Conservation (phyloP, 768 basidiomycete genomes). For the Agaricus sinodeliciosus region DNA sequence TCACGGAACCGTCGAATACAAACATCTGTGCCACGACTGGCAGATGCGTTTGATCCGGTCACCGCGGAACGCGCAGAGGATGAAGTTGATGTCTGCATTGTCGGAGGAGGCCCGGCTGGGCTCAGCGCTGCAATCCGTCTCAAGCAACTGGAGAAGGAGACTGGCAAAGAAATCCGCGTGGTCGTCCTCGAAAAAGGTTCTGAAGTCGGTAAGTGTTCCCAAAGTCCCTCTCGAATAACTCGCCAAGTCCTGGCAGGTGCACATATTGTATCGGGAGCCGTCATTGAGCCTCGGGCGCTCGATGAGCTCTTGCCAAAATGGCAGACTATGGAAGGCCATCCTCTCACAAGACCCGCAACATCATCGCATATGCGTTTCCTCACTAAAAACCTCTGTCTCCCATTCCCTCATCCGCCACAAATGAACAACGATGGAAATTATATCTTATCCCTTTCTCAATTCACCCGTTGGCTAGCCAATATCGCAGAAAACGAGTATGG, state of each 20-base stretch:
- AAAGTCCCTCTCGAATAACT: background rate
- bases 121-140: slow-evolving; percentile 92
- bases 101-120: slow-evolving; percentile 93
- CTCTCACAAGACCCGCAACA: slow-evolving; percentile 73
- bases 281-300: slow-evolving; percentile 87
- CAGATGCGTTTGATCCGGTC: slow-evolving; percentile 39
- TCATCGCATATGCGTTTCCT: slow-evolving; percentile 83
- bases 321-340: slow-evolving; percentile 57
- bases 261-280: slow-evolving; percentile 93
- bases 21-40: background rate
- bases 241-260: slow-evolving; percentile 47
- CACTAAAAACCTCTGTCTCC: slow-evolving; percentile 59
- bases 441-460: slow-evolving; percentile 80
- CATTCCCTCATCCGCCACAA: slow-evolving; percentile 93
- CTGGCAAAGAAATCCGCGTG: slow-evolving; percentile 77
- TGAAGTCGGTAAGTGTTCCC: slow-evolving; percentile 61
- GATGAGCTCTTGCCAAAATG: slow-evolving; percentile 89
- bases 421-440: slow-evolving; percentile 95
- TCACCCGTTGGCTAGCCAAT: slow-evolving; percentile 83
- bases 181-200: slow-evolving; percentile 93
- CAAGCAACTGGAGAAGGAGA: slow-evolving; percentile 84
- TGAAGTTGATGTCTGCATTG: slow-evolving; percentile 95
- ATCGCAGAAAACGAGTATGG: slow-evolving; percentile 77
- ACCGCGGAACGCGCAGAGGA: slow-evolving; percentile 81
- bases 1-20: background rate